These are phyloP conservation scores for Penicillium waksmanii DNA, from an alignment of 495 filamentous ascomycete genomes.

Conservation along the genomic window DNA sequence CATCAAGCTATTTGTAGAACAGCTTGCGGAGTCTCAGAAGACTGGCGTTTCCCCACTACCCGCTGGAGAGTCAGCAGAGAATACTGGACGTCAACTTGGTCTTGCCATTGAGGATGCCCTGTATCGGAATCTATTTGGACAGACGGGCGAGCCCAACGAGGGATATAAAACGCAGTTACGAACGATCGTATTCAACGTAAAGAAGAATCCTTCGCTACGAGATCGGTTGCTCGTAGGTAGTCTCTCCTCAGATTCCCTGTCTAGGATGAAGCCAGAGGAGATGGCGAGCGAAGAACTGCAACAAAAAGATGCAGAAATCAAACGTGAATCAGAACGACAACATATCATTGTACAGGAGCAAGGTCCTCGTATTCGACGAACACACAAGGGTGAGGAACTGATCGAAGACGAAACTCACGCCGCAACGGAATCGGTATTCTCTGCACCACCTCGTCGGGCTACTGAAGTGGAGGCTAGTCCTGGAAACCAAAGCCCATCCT, in stretches of 20 bases:
- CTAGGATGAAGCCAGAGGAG: conserved; percentile 82
- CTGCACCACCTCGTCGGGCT: conserved; percentile 43
- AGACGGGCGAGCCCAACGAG: conserved; percentile 52
- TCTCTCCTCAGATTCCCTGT: conserved; percentile 71
- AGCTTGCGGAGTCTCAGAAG: conserved; percentile 54
- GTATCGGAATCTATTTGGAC: conserved; percentile 58
- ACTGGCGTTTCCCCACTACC: conserved; percentile 54
- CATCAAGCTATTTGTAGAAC: conserved; percentile 57
- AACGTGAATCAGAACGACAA: conserved; percentile 82
- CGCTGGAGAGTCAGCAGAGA: conserved; percentile 53
- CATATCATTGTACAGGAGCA: conserved; percentile 83
- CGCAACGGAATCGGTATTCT: conserved; percentile 55
- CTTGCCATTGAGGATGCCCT: conserved; percentile 77
- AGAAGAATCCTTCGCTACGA: conserved; percentile 78
- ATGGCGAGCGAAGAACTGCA: conserved; percentile 91
- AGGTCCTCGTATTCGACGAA: conserved; percentile 81
- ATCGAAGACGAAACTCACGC: conserved; percentile 68
- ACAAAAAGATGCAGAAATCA: conserved; percentile 72
- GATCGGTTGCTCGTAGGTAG: conserved; percentile 71
- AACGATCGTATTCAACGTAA: conserved; percentile 78
- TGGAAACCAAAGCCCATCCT: conserved; percentile 37
- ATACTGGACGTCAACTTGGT: conserved; percentile 58
- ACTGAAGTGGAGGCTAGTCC: conserved; percentile 45
- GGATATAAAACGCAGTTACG: conserved; percentile 61
- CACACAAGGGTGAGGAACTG: conserved; percentile 93